Evolutionary conservation across 1,284 basidiomycete species (phyloP).

Genomic region (Phylloporus gajari): DNA sequence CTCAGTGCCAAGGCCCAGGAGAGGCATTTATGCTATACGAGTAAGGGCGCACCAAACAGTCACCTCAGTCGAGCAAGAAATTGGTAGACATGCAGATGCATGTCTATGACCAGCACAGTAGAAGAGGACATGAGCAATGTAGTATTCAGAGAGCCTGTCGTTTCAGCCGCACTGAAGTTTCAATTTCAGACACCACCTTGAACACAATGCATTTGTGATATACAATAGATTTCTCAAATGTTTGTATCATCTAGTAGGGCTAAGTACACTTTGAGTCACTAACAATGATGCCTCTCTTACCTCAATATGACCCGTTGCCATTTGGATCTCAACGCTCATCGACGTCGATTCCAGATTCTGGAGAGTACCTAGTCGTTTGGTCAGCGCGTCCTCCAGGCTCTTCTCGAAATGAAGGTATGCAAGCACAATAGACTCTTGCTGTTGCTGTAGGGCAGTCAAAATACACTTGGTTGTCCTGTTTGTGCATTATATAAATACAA

Average conservation of each 20-base stretch:
- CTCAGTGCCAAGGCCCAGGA: no score
- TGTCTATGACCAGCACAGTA: no score
- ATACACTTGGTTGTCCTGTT: slow-evolving; percentile 75
- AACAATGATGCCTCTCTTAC: slow-evolving; percentile 52
- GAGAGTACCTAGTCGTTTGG: slow-evolving; percentile 78
- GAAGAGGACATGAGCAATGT: no score
- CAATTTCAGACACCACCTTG: no score
- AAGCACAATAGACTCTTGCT: slow-evolving; percentile 79
- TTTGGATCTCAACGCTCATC: slow-evolving; percentile 75
- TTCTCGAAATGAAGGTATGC: slow-evolving; percentile 84
- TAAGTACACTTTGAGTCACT: slow-evolving; percentile 1
- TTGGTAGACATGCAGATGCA: no score
- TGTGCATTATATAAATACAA: slow-evolving; percentile 8
- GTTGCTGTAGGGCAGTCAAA: slow-evolving; percentile 69
- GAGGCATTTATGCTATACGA: no score
- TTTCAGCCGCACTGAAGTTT: no score
- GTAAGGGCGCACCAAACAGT: no score
- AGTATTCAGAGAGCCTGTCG: no score
- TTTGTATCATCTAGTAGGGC: slow-evolving; percentile 78
- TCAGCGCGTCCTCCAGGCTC: slow-evolving; percentile 80
- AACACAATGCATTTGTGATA: no score
- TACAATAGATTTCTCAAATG: slow-evolving; percentile 78
- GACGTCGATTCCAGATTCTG: slow-evolving; percentile 82
- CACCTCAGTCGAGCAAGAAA: no score
- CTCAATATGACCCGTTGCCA: slow-evolving; percentile 88